A percentile compares a stretch with the other conserved stretches of the same genome.
Evolutionary conservation across 495 filamentous ascomycete species (phyloP).

Genomic region (Tricharina praecox): DNA sequence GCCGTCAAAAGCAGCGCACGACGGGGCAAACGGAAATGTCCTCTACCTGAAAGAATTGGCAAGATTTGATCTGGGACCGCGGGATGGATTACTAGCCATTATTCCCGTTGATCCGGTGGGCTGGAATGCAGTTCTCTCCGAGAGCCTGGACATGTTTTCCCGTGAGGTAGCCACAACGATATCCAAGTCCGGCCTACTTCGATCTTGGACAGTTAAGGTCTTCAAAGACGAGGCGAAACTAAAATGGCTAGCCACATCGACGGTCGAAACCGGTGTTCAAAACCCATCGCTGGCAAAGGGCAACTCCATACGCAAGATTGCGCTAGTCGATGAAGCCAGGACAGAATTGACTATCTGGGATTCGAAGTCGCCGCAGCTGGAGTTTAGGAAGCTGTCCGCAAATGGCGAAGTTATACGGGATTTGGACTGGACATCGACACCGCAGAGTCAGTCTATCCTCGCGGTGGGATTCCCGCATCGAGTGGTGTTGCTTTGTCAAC

Average conservation of each 20-base stretch:
- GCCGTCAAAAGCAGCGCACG: slow-evolving; percentile 13
- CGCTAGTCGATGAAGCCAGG: slow-evolving; percentile 53
- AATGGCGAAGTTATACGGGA: slow-evolving; percentile 71
- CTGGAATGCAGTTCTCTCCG: slow-evolving; percentile 48
- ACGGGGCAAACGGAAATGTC: slow-evolving; percentile 15
- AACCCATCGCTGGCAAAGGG: slow-evolving; percentile 67
- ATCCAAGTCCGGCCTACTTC: slow-evolving; percentile 53
- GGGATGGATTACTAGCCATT: slow-evolving; percentile 64
- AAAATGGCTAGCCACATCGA: slow-evolving; percentile 64
- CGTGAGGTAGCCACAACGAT: slow-evolving; percentile 80
- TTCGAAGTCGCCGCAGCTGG: slow-evolving; percentile 60
- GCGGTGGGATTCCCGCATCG: slow-evolving; percentile 79
- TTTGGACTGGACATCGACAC: slow-evolving; percentile 88
- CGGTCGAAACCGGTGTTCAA: slow-evolving; percentile 59
- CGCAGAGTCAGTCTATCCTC: slow-evolving; percentile 76
- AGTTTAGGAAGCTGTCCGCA: slow-evolving; percentile 46
- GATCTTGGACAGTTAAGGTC: slow-evolving; percentile 74
- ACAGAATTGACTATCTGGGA: slow-evolving; percentile 89
- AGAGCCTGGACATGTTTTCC: slow-evolving; percentile 74
- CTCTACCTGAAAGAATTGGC: slow-evolving; percentile 47
- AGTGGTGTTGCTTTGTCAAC: slow-evolving; percentile 70
- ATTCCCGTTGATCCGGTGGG: slow-evolving; percentile 84
- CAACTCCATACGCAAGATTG: slow-evolving; percentile 73
- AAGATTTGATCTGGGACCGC: slow-evolving; percentile 50
- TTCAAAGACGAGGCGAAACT: slow-evolving; percentile 34